These are phyloP conservation scores for Anisodus acutangulus DNA, from an alignment of 257 asterid species.

Conservation along the genomic window DNA sequence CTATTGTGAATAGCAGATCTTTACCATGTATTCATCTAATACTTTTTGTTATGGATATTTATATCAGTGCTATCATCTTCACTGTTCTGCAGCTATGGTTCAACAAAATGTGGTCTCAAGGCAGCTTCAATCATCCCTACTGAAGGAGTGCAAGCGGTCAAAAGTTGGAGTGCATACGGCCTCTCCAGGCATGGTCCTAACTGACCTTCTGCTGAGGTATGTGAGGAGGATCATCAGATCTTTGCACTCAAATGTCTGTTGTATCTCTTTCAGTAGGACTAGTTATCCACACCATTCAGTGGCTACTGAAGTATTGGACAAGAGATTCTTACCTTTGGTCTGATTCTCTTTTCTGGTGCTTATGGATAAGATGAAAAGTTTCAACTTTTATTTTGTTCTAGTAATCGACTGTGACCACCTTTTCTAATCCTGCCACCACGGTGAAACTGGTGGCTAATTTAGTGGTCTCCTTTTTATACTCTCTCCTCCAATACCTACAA, in stretches of 20 bases:
- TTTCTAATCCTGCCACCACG: neutral
- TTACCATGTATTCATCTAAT: neutral
- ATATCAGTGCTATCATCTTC: conserved; percentile 21
- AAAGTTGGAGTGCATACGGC: conserved; percentile 98
- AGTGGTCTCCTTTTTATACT: neutral
- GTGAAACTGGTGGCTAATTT: conserved; percentile 10
- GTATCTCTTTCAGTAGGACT: neutral
- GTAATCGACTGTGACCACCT: neutral
- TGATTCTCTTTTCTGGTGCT: neutral
- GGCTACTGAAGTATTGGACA: neutral
- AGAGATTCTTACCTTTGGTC: neutral
- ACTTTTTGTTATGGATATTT: conserved; percentile 18
- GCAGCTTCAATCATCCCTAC: conserved; percentile 94
- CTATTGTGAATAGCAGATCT: neutral
- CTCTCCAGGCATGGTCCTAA: conserved; percentile 99
- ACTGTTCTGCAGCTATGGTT: conserved; percentile 68
- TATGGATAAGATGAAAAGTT: neutral
- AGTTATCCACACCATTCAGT: neutral
- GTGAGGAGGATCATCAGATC: neutral
- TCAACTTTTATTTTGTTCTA: neutral
- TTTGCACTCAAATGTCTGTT: neutral
- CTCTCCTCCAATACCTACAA: neutral
- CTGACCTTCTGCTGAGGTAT: conserved; percentile 90
- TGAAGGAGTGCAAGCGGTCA: conserved; percentile 73
- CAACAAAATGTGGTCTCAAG: conserved; percentile 98